Evolutionary conservation across 2,329 filamentous ascomycete species (phyloP).

Genomic region (Chrysoporthe austroafricana): DNA sequence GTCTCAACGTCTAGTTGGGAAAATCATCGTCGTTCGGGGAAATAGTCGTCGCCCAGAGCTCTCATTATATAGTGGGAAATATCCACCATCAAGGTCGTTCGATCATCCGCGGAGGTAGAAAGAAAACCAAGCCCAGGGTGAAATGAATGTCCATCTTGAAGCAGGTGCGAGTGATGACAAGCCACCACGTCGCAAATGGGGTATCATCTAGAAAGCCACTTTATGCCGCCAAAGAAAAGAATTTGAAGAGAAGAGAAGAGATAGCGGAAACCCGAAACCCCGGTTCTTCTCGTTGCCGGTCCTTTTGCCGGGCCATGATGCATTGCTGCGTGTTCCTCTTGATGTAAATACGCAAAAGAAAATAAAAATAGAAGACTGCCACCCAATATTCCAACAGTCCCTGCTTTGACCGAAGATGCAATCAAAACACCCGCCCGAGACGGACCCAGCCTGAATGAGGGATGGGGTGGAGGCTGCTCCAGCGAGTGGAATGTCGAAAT

Average conservation of each 20-base stretch:
- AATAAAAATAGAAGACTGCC: conserved; percentile 43
- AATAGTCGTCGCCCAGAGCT: conserved; percentile 43
- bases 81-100: conserved; percentile 50
- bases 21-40: conserved; percentile 37
- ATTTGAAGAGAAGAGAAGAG: conserved; percentile 38
- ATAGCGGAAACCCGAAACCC: conserved; percentile 35
- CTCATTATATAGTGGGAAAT: conserved; percentile 33
- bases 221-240: conserved; percentile 41
- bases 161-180: conserved; percentile 40
- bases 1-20: conserved; percentile 31
- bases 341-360: conserved; percentile 41
- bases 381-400: conserved; percentile 48
- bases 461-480: conserved; percentile 44
- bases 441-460: conserved; percentile 60
- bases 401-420: conserved; percentile 58
- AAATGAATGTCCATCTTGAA: conserved; percentile 43
- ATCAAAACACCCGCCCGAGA: conserved; percentile 50
- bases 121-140: conserved; percentile 37
- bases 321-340: conserved; percentile 70
- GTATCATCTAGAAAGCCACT: conserved; percentile 47
- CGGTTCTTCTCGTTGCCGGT: conserved; percentile 45
- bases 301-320: conserved; percentile 51
- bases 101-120: conserved; percentile 52
- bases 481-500: conserved; percentile 1
- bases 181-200: conserved; percentile 38